Evolutionary conservation across 2,329 filamentous ascomycete genomes (phyloP).

Genomic region (Trichoderma sp.): DNA sequence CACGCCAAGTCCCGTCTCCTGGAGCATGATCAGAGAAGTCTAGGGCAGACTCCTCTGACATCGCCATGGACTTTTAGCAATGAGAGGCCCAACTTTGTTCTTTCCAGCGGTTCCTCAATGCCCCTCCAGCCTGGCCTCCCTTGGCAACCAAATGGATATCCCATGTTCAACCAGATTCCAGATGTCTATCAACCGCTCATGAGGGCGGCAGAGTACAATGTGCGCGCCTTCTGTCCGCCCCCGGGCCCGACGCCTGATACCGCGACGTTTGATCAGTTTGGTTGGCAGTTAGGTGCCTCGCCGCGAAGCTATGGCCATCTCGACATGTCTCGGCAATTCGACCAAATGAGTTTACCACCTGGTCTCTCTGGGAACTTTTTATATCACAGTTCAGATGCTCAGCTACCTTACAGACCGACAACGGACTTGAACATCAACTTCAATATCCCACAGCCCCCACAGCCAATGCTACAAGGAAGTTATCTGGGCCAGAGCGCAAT

Average conservation of each 20-base stretch:
- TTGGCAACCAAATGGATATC: slow-evolving; percentile 10
- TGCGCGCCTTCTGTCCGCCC: slow-evolving; percentile 39
- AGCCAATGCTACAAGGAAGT: background rate
- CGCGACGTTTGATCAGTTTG: slow-evolving; percentile 31
- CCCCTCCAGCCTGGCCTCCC: background rate
- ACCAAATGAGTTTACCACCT: background rate
- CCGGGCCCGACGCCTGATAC: slow-evolving; percentile 33
- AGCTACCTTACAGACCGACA: background rate
- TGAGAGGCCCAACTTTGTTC: background rate
- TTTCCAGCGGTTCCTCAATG: background rate
- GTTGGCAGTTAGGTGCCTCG: slow-evolving; percentile 19
- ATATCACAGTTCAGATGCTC: background rate
- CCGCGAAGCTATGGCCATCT: slow-evolving; percentile 18
- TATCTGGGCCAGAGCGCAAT: background rate
- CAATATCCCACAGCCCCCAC: background rate
- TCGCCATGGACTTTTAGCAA: slow-evolving; percentile 16
- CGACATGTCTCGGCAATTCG: background rate
- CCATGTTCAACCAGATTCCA: slow-evolving; percentile 24
- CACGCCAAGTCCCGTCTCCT: background rate
- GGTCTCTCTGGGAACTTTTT: background rate
- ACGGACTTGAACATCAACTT: background rate
- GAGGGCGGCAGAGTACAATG: slow-evolving; percentile 38
- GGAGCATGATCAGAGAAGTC: background rate
- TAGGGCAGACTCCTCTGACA: background rate
- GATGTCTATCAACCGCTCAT: slow-evolving; percentile 34